Percentiles rank a stretch among this genome's conserved stretches.
Conservation (phyloP, 179 eudicot species). For the Dionaea muscipula region DNA sequence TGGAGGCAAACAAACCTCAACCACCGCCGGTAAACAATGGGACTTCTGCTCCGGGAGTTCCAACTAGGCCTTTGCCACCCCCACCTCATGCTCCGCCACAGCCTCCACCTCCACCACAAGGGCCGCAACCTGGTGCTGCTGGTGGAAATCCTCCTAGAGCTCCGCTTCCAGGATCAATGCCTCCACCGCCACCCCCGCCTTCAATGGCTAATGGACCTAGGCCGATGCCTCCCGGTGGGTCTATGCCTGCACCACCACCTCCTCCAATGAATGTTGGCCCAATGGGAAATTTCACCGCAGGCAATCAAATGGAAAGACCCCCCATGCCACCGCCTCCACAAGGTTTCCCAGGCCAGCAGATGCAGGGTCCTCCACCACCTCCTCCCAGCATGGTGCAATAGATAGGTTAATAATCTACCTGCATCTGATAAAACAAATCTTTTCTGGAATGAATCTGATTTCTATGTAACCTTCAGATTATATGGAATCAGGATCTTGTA, state of each 20-base stretch:
- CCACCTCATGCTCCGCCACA: slow-evolving; percentile 61
- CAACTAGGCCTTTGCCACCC: slow-evolving; percentile 51
- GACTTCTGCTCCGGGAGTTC: slow-evolving; percentile 59
- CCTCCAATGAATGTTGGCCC: slow-evolving; percentile 49
- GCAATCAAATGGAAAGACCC: slow-evolving; percentile 33
- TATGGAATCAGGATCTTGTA: too few relatives aligned
- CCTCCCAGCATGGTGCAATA: slow-evolving; percentile 1
- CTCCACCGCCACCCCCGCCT: slow-evolving; percentile 66
- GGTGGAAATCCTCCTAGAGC: slow-evolving; percentile 53
- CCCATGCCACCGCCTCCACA: slow-evolving; percentile 63
- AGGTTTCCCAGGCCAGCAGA: slow-evolving; percentile 68
- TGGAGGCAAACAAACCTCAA: slow-evolving; percentile 69
- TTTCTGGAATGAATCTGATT: too few relatives aligned
- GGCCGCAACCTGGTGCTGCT: slow-evolving; percentile 41
- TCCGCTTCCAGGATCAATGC: slow-evolving; percentile 26
- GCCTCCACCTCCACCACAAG: slow-evolving; percentile 64
- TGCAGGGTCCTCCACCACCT: slow-evolving; percentile 16
- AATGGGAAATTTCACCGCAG: slow-evolving; percentile 62
- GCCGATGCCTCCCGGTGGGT: slow-evolving; percentile 82
- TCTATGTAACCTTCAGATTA: too few relatives aligned
- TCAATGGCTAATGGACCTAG: slow-evolving; percentile 66
- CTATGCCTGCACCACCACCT: slow-evolving; percentile 70
- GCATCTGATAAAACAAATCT: too few relatives aligned
- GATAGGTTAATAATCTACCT: neutral
- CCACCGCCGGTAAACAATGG: slow-evolving; percentile 48